These are phyloP conservation scores for Coemansia sp. DNA, from an alignment of 192 early-diverging fungal species.

Conservation along the genomic window DNA sequence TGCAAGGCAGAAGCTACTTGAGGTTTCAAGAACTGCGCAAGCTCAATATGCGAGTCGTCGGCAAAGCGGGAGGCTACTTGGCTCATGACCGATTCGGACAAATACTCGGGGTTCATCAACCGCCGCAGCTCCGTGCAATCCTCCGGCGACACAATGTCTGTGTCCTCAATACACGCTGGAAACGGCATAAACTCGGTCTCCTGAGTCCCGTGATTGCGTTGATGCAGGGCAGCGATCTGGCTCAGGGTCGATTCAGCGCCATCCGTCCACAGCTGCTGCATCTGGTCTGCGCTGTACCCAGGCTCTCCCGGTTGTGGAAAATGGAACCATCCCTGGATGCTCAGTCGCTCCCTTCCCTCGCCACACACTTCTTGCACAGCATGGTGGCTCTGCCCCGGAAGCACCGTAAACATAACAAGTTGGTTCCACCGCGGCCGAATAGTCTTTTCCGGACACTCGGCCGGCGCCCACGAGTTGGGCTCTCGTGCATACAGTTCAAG, in stretches of 20 bases:
- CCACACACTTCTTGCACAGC: constrained; percentile 72
- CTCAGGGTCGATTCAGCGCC: constrained; percentile 61
- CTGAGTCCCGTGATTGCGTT: constrained; percentile 30
- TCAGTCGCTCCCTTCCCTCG: constrained; percentile 57
- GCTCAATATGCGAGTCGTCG: constrained; percentile 68
- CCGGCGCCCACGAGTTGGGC: constrained; percentile 61
- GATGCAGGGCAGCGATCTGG: constrained; percentile 55
- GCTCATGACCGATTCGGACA: constrained; percentile 49
- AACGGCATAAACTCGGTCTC: constrained; percentile 33
- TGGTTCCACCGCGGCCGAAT: constrained; percentile 73
- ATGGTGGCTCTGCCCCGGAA: constrained; percentile 78
- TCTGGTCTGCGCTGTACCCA: constrained; percentile 59
- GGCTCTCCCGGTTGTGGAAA: constrained; percentile 69
- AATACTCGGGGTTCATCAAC: constrained; percentile 69
- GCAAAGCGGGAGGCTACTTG: constrained; percentile 65
- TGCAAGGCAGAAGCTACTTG: constrained; percentile 43
- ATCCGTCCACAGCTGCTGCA: constrained; percentile 44
- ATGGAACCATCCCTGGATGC: constrained; percentile 81
- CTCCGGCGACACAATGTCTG: constrained; percentile 4
- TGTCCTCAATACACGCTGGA: background rate
- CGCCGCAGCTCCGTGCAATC: constrained; percentile 54
- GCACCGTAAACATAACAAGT: constrained; percentile 75
- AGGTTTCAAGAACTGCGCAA: constrained; percentile 61
- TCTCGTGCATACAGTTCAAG: constrained; percentile 76
- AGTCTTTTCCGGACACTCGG: constrained; percentile 57